Evolutionary conservation across 2,329 filamentous ascomycete genomes (phyloP).

Genomic region (Colletotrichum sp.): DNA sequence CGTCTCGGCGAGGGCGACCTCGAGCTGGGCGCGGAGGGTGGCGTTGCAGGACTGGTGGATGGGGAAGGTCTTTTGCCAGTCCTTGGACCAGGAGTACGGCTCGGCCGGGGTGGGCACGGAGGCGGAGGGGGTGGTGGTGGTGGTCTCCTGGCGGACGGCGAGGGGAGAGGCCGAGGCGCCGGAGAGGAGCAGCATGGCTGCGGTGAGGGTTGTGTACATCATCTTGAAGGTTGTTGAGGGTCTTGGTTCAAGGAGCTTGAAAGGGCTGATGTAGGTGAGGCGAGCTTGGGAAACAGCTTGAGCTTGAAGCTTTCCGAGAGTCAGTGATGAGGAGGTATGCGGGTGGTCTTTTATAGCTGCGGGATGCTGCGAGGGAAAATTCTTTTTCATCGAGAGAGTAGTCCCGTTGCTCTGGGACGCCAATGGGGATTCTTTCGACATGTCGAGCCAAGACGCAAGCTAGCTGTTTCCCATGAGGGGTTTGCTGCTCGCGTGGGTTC

Average conservation of each 20-base stretch:
- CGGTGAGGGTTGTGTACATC: constrained; percentile 13
- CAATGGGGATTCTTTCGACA: neutral
- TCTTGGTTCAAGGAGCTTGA: neutral
- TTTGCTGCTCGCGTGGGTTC: constrained; percentile 1
- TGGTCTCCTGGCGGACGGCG: constrained; percentile 23
- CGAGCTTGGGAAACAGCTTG: neutral
- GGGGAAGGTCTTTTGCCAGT: constrained; percentile 39
- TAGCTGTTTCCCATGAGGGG: neutral
- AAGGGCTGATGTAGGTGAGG: neutral
- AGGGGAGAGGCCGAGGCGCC: constrained; percentile 30
- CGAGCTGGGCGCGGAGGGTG: constrained; percentile 63
- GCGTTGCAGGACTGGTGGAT: constrained; percentile 72
- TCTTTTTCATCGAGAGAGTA: neutral
- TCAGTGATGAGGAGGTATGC: neutral
- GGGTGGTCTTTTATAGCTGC: constrained; percentile 17
- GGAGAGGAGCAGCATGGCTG: constrained; percentile 28
- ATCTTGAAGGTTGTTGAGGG: neutral
- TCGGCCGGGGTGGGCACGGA: constrained; percentile 23
- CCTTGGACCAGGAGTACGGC: constrained; percentile 36
- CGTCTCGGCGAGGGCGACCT: constrained; percentile 62
- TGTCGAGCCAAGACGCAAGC: constrained; percentile 3
- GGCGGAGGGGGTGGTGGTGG: constrained; percentile 21
- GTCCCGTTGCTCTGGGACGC: neutral
- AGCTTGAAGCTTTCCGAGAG: neutral
- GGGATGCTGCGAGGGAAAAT: neutral